Percentiles rank a stretch among this genome's conserved stretches.
These are phyloP conservation scores for Vigna radiata DNA, from an alignment of 306 rosid genomes.

Conservation along the genomic window DNA sequence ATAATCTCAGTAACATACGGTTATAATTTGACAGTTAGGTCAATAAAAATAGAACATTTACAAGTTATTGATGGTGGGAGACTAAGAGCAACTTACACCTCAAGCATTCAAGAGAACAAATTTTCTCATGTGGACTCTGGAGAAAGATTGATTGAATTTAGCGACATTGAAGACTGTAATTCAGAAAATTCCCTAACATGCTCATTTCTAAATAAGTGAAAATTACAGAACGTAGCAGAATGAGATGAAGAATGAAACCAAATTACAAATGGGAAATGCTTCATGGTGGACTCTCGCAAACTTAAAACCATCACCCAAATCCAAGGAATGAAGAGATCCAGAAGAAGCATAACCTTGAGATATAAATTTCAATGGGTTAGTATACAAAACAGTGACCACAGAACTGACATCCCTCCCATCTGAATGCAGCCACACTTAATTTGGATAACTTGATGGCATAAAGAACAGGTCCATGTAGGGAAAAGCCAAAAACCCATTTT, in stretches of 20 bases:
- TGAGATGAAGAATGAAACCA: neutral
- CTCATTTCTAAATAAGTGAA: neutral
- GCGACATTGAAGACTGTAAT: neutral
- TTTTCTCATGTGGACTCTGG: neutral
- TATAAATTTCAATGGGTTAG: neutral
- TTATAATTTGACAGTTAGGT: neutral
- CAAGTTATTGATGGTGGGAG: neutral
- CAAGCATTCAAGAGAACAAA: neutral
- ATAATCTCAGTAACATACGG: neutral
- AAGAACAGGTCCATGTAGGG: neutral
- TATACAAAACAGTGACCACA: neutral
- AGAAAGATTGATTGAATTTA: slow-evolving; percentile 10
- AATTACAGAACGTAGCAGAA: neutral
- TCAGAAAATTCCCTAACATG: slow-evolving; percentile 5
- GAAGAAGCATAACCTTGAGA: no score
- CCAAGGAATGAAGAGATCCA: no score
- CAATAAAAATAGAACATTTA: neutral
- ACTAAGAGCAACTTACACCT: neutral
- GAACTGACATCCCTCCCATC: neutral
- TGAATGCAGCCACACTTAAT: neutral
- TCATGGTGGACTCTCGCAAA: neutral
- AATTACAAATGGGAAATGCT: neutral
- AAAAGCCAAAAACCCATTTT: neutral
- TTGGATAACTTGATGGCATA: neutral
- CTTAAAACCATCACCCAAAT: neutral